These are phyloP conservation scores for Magnaporthiopsis incrustans DNA, from an alignment of 2,329 filamentous ascomycete genomes.

Conservation along the genomic window DNA sequence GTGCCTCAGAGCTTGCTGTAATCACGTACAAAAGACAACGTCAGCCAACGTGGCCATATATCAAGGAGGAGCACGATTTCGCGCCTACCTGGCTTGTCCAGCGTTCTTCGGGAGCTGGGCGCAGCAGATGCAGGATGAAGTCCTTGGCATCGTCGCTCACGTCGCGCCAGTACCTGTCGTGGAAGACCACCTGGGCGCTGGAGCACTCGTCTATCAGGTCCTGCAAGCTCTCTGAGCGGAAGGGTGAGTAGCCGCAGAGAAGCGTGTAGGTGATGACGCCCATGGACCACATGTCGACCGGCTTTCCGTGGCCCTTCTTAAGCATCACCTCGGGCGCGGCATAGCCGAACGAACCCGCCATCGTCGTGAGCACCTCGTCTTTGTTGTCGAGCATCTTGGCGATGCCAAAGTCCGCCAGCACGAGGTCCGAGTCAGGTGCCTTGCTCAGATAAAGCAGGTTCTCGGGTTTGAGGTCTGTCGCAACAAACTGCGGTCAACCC, in stretches of 20 bases:
- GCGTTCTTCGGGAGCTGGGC: constrained; percentile 68
- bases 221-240: constrained; percentile 86
- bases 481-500: constrained; percentile 10
- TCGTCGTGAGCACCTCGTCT: constrained; percentile 88
- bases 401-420: constrained; percentile 96
- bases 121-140: constrained; percentile 77
- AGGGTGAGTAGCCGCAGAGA: constrained; percentile 95
- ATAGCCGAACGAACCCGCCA: constrained; percentile 98
- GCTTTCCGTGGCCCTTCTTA: constrained; percentile 94
- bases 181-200: constrained; percentile 78
- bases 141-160: constrained; percentile 93
- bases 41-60: constrained; percentile 2
- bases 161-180: constrained; percentile 97
- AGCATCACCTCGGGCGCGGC: constrained; percentile 97
- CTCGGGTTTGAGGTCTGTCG: constrained; percentile 87
- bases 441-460: constrained; percentile 89
- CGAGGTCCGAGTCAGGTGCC: constrained; percentile 70
- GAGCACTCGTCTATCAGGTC: constrained; percentile 95
- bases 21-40: not conserved
- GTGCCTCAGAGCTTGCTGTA: constrained; percentile 68
- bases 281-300: constrained; percentile 98
- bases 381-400: constrained; percentile 94
- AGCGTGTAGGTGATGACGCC: constrained; percentile 98
- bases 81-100: constrained; percentile 63
- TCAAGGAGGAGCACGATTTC: constrained; percentile 5